phyloP scores from a whole-genome alignment of 1,284 basidiomycete species.

The Singerocomus rubriflavus region DNA sequence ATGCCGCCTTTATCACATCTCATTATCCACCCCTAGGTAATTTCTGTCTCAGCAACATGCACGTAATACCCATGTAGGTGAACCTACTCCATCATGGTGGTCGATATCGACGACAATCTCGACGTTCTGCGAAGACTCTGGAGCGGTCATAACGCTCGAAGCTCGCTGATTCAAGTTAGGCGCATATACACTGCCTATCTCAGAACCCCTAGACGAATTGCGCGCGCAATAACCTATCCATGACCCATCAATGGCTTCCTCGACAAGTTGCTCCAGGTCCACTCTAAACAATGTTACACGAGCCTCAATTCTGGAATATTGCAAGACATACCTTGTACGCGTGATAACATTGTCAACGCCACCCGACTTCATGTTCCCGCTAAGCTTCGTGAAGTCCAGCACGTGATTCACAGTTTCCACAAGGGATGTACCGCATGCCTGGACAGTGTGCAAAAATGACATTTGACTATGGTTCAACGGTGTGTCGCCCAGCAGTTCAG shows the following conservation, averaged over 20 bases:
- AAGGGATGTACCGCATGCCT: constrained; percentile 82
- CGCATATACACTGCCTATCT: constrained; percentile 91
- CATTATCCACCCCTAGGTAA: constrained; percentile 75
- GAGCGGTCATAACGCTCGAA: constrained; percentile 34
- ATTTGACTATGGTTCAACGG: constrained; percentile 76
- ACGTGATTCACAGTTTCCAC: constrained; percentile 95
- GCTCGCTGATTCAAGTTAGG: constrained; percentile 51
- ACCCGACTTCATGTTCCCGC: constrained; percentile 78
- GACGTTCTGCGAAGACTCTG: constrained; percentile 47
- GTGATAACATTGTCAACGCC: constrained; percentile 73
- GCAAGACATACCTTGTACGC: constrained; percentile 49
- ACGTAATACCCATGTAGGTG: neutral
- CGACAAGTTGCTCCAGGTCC: constrained; percentile 87
- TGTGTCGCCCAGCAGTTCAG: constrained; percentile 85
- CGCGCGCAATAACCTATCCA: constrained; percentile 92
- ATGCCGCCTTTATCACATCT: constrained; percentile 93
- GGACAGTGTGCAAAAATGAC: constrained; percentile 86
- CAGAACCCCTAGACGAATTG: constrained; percentile 62
- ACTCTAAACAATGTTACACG: constrained; percentile 46
- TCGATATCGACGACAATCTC: constrained; percentile 91
- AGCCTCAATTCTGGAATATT: neutral
- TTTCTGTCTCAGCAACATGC: constrained; percentile 7
- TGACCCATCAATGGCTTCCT: constrained; percentile 93
- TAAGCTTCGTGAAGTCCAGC: constrained; percentile 93
- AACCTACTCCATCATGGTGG: constrained; percentile 58